Base-by-base conservation (phyloP, 805 yeast genomes). In the Lachancea sp. region DNA sequence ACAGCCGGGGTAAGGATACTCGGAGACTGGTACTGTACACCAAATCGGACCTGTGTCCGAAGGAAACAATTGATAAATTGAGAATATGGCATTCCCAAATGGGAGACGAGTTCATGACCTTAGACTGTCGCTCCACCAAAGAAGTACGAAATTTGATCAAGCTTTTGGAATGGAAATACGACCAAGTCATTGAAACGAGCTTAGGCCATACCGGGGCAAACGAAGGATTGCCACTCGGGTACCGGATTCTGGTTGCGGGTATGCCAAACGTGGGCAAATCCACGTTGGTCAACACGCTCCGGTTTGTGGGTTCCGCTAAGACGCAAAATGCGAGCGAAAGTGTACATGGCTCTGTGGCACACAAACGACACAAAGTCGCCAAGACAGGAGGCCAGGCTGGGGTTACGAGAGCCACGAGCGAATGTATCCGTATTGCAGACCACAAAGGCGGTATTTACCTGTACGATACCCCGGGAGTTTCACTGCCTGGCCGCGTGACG, bases 251-350 rank as follows among this genome's bases (percentile, higher is more conserved):
- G 68, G 75, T 90, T 33, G 79, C 82, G 5, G 98, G 98, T 0
- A 84, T 92, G 92, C 98, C 98, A 1, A 92, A 92, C 58, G 95
- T 88, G n/a, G 98, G 98, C 0, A 92, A 92, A 61, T 83, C 95
- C 9, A 83, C 96, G 0, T 58, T 92, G 35, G 81, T 89, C 20
- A 92, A 92, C 54, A 69, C 81, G 0, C 63, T 89, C 37, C 64
- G 96, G 43, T 69, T 72, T 2, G 61, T 56, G 36, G 54, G 60
- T 1, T 44, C 54, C 5, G 52, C 50, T 24, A 42, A 43, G 21
- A 36, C 30, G 3, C 43, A 29, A 8, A 40, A 30, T 38, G 13
- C 60, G 65, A 18, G 29, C 51, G 34, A 40, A 40, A 15, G 34
- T 35, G 6, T 30, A 17, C 15, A 38, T 36, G 26, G 32, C 13